Base-by-base conservation (phyloP, 768 basidiomycete species). In the Rhodotorula kratochvilovae region DNA sequence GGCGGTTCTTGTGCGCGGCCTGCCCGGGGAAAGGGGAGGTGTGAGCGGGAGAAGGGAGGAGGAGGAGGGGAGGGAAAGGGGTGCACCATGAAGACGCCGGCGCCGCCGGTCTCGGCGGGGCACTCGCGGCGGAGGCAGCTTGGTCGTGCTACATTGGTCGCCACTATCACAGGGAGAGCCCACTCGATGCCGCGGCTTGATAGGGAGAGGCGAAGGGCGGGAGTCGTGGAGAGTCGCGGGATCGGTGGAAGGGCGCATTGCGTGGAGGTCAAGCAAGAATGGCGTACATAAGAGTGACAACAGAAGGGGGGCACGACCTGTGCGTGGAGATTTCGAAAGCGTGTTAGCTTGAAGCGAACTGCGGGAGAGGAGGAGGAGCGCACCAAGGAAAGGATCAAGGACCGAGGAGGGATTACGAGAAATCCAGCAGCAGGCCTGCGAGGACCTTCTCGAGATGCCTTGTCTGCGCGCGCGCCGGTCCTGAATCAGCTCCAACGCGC, bases 171-270 rank as follows among this genome's bases (percentile, higher is more conserved):
- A 93, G 85, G 96, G 95, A 86, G 97, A 99, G 87, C 42, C 42
- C 96, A 98, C 84, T 98, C 98, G 82, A 99, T 85, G 84, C 98
- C 97, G 80, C n/a, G 93, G 84, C 89, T 97, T 98, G 86, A 95
- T 91, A 87, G 97, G 96, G 8, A 42, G 42, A 8, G 42, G 16
- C 10, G 42, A 42, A 42, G 42, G 42, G 8, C 42, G 42, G n/a
- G n/a, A n/a, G n/a, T n/a, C n/a, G n/a, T n/a, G n/a, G n/a, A n/a
- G n/a, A n/a, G n/a, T n/a, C n/a, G n/a, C n/a, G n/a, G n/a, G n/a
- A n/a, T n/a, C n/a, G n/a, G n/a, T n/a, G n/a, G n/a, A n/a, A n/a
- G n/a, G n/a, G n/a, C n/a, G n/a, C n/a, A n/a, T 39, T 13, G 39
- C 39, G 39, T 39, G 39, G 39, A 39, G 39, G 39, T 6, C 39